A percentile compares a stretch with the other conserved stretches of the same genome.
These are phyloP conservation scores for Moesziomyces sp. DNA, from an alignment of 1,284 basidiomycete species.

Conservation along the genomic window DNA sequence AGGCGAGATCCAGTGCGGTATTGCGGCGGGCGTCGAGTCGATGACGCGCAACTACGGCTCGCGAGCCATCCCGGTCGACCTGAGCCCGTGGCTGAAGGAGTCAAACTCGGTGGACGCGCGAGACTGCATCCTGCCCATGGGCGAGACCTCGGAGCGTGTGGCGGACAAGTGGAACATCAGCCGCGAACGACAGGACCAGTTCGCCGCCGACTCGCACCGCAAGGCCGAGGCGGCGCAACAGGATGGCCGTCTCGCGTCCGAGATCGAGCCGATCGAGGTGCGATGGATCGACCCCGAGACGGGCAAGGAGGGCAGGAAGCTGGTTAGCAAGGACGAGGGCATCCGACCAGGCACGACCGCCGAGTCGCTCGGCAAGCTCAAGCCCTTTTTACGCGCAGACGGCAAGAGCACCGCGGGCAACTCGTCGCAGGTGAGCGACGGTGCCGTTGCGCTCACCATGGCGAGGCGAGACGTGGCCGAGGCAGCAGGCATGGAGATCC, in stretches of 20 bases:
- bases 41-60: slow-evolving; percentile 67
- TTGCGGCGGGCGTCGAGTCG: slow-evolving; percentile 64
- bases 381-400: slow-evolving; percentile 60
- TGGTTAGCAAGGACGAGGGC: slow-evolving; percentile 64
- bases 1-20: slow-evolving; percentile 60
- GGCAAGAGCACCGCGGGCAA: slow-evolving; percentile 63
- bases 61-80: slow-evolving; percentile 64
- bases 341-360: slow-evolving; percentile 55
- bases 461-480: slow-evolving; percentile 60
- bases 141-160: slow-evolving; percentile 62
- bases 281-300: slow-evolving; percentile 56
- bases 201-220: slow-evolving; percentile 57
- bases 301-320: slow-evolving; percentile 55
- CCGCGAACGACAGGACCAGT: slow-evolving; percentile 57
- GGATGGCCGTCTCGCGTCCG: slow-evolving; percentile 54
- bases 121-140: slow-evolving; percentile 68
- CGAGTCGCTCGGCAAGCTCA: slow-evolving; percentile 57
- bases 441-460: slow-evolving; percentile 63
- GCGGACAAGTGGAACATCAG: slow-evolving; percentile 59
- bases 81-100: slow-evolving; percentile 64
- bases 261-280: slow-evolving; percentile 63
- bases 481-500: slow-evolving; percentile 58
- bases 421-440: slow-evolving; percentile 64
- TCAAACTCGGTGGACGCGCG: slow-evolving; percentile 55
- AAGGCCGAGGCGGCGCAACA: slow-evolving; percentile 57